Evolutionary conservation across 371 early-diverging fungal genomes (phyloP).

Genomic region (Phascolomyces articulosus): DNA sequence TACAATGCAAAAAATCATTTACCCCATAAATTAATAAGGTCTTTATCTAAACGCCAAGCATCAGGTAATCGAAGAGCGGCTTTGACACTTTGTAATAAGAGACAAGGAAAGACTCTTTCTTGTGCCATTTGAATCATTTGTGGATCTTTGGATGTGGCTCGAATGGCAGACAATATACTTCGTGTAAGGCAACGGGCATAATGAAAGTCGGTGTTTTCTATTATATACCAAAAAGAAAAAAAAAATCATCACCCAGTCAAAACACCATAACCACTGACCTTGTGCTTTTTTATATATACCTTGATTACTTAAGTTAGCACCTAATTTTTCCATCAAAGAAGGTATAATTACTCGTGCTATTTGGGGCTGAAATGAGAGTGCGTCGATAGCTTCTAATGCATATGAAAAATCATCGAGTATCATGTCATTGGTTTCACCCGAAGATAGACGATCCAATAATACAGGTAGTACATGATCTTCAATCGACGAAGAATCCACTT

Average conservation of each 20-base stretch:
- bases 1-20: too few species aligned
- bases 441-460: background rate
- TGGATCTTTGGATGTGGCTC: background rate
- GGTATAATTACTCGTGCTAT: background rate
- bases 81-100: slow-evolving; percentile 7
- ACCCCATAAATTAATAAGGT: slow-evolving; percentile 12
- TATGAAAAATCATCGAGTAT: background rate
- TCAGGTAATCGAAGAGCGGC: background rate
- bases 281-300: background rate
- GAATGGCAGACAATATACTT: background rate
- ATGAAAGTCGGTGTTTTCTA: background rate
- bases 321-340: background rate
- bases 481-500: background rate
- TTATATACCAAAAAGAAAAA: background rate
- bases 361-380: background rate
- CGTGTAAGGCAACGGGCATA: background rate
- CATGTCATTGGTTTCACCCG: background rate
- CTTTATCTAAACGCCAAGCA: slow-evolving; percentile 5
- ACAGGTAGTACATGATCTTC: slow-evolving; percentile 18
- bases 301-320: background rate
- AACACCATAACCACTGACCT: too few species aligned
- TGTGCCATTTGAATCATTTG: slow-evolving; percentile 1
- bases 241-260: too few species aligned
- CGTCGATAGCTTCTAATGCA: background rate
- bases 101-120: slow-evolving; percentile 2